Conservation (phyloP, 257 asterid genomes). For the Cynanchum wilfordii region DNA sequence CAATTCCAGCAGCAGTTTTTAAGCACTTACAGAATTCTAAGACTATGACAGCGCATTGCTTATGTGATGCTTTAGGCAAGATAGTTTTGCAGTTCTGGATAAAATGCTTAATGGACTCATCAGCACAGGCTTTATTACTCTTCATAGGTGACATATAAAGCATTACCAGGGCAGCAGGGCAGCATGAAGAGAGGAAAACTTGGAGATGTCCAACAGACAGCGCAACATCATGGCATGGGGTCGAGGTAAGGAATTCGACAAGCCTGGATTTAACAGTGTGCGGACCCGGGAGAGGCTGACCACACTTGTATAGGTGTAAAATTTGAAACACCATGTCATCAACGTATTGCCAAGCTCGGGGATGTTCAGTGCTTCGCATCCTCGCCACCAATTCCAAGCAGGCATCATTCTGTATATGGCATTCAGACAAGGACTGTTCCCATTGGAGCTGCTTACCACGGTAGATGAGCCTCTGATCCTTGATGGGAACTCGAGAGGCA, state of each 20-base stretch:
- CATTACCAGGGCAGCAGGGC: conserved; percentile 67
- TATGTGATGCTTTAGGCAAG: conserved; percentile 24
- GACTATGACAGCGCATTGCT: conserved; percentile 36
- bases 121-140: conserved; percentile 41
- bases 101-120: conserved; percentile 56
- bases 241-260: conserved; percentile 33
- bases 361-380: conserved; percentile 74
- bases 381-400: conserved; percentile 60
- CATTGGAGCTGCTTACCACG: conserved; percentile 73
- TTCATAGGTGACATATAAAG: conserved; percentile 52
- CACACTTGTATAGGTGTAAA: conserved; percentile 34
- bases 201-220: conserved; percentile 44
- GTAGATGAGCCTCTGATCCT: conserved; percentile 67
- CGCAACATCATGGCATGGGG: conserved; percentile 20
- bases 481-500: conserved; percentile 51
- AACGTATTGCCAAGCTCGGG: conserved; percentile 72
- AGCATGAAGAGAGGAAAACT: conserved; percentile 57
- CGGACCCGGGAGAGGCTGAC: background rate
- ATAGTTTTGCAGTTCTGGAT: conserved; percentile 34
- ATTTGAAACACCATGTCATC: conserved; percentile 46
- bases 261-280: conserved; percentile 38
- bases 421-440: conserved; percentile 56
- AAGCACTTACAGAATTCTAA: conserved; percentile 26
- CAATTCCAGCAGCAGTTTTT: conserved; percentile 19
- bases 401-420: conserved; percentile 59